These are phyloP conservation scores for Physcia stellaris DNA, from an alignment of 495 filamentous ascomycete species.

Conservation along the genomic window DNA sequence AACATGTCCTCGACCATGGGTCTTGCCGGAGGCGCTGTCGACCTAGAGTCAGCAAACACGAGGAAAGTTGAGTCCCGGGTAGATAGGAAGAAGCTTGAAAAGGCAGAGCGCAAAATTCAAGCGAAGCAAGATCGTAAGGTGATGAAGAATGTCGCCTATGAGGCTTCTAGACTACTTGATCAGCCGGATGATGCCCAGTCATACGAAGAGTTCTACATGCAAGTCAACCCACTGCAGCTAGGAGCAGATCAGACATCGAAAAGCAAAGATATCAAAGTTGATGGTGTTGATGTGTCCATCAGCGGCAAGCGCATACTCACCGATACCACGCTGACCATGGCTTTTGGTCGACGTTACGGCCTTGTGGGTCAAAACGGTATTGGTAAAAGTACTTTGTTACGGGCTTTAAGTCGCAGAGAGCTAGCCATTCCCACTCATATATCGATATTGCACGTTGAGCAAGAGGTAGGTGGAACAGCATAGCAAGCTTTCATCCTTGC, in stretches of 20 bases:
- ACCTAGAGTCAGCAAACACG: constrained; percentile 82
- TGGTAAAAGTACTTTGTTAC: constrained; percentile 89
- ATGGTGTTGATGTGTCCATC: constrained; percentile 88
- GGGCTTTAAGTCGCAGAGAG: constrained; percentile 86
- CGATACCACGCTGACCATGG: constrained; percentile 78
- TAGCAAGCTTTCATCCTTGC: not conserved
- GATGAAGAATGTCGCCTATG: constrained; percentile 96
- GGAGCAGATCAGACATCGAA: constrained; percentile 60
- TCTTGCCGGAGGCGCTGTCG: constrained; percentile 68
- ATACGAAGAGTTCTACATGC: constrained; percentile 99
- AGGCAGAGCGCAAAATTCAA: constrained; percentile 93
- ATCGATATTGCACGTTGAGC: constrained; percentile 96
- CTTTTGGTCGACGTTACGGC: constrained; percentile 91
- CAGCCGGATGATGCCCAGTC: constrained; percentile 73
- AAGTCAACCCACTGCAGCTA: constrained; percentile 89
- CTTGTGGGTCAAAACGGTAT: constrained; percentile 99
- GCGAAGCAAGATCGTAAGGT: constrained; percentile 97
- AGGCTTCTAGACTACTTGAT: constrained; percentile 81
- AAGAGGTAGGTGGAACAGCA: constrained; percentile 52
- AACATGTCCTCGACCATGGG: constrained; percentile 93
- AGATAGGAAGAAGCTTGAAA: constrained; percentile 98
- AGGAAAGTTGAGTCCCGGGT: constrained; percentile 95
- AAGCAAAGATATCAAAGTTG: constrained; percentile 99
- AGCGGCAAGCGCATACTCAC: constrained; percentile 76
- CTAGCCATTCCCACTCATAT: constrained; percentile 91